Percentiles rank a stretch among this genome's conserved stretches.
phyloP scores from a whole-genome alignment of 306 rosid genomes.

The Amphicarpaea edgeworthii region DNA sequence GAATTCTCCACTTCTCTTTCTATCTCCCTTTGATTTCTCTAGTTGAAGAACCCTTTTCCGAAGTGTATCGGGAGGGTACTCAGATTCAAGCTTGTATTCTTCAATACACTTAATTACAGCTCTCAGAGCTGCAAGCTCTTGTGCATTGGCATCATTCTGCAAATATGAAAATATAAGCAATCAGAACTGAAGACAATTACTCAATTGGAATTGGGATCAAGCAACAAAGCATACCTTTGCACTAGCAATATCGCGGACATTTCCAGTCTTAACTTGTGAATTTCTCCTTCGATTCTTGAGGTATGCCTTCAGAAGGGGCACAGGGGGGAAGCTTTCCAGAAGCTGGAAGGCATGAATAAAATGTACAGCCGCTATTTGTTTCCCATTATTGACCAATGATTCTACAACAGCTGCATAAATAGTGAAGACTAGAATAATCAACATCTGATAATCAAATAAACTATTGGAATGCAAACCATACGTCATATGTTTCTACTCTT shows the following conservation, averaged over 20 bases:
- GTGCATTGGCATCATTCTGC: conserved; percentile 52
- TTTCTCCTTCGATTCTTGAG: conserved; percentile 79
- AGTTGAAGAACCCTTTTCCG: conserved; percentile 76
- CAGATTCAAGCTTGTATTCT: conserved; percentile 74
- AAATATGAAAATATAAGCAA: conserved; percentile 34
- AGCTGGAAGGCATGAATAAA: conserved; percentile 74
- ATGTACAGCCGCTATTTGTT: conserved; percentile 72
- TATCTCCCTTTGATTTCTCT: conserved; percentile 67
- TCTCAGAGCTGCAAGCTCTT: conserved; percentile 67
- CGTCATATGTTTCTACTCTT: conserved; percentile 35
- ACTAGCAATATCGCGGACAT: conserved; percentile 50
- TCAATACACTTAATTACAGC: conserved; percentile 59
- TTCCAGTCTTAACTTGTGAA: conserved; percentile 72
- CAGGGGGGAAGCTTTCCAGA: conserved; percentile 67
- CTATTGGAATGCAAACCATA: conserved; percentile 37
- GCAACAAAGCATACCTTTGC: conserved; percentile 58
- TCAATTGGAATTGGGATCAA: conserved; percentile 26
- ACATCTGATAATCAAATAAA: conserved; percentile 35
- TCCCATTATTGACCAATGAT: conserved; percentile 57
- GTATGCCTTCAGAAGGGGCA: conserved; percentile 74
- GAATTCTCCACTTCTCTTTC: conserved; percentile 64
- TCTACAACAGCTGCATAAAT: conserved; percentile 67
- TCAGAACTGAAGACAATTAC: conserved; percentile 27
- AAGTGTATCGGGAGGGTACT: conserved; percentile 84
- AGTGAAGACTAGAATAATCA: conserved; percentile 32